These are phyloP conservation scores for Diaporthe destruens DNA, from an alignment of 2,329 filamentous ascomycete genomes.

Conservation along the genomic window DNA sequence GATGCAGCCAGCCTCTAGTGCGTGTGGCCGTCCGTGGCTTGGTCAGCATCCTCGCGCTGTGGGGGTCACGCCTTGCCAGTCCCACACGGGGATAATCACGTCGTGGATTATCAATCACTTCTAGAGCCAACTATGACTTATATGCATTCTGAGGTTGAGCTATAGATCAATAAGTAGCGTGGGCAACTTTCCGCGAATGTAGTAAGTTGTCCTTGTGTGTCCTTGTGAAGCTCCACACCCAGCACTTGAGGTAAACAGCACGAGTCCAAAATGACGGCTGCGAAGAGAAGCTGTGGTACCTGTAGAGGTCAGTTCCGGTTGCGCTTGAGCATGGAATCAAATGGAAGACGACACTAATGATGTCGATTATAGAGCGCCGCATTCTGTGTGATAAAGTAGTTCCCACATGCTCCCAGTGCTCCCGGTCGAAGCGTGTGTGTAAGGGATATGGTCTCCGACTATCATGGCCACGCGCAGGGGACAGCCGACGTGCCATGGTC, in stretches of 20 bases:
- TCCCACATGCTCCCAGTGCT: conserved; percentile 7
- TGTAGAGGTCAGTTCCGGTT: neutral
- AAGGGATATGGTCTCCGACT: neutral
- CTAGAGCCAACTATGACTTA: neutral
- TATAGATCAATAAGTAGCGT: neutral
- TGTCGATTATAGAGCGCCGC: neutral
- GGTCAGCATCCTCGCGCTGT: neutral
- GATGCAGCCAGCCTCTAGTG: neutral
- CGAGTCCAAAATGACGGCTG: neutral
- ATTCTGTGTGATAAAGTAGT: neutral
- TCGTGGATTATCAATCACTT: conserved; percentile 16
- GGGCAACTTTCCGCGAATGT: neutral
- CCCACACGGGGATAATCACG: neutral
- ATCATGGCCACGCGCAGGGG: neutral
- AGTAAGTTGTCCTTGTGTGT: neutral
- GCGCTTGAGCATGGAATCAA: neutral
- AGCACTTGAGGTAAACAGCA: too few relatives aligned
- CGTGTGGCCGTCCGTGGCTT: conserved; percentile 1
- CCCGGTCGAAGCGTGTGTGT: conserved; percentile 5
- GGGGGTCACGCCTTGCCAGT: neutral
- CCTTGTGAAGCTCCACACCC: neutral
- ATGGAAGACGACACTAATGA: neutral
- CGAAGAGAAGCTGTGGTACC: conserved; percentile 5
- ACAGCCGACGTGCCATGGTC: neutral
- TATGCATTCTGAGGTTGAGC: neutral